Evolutionary conservation across 495 filamentous ascomycete genomes (phyloP).

Genomic region (Penicillium herquei): DNA sequence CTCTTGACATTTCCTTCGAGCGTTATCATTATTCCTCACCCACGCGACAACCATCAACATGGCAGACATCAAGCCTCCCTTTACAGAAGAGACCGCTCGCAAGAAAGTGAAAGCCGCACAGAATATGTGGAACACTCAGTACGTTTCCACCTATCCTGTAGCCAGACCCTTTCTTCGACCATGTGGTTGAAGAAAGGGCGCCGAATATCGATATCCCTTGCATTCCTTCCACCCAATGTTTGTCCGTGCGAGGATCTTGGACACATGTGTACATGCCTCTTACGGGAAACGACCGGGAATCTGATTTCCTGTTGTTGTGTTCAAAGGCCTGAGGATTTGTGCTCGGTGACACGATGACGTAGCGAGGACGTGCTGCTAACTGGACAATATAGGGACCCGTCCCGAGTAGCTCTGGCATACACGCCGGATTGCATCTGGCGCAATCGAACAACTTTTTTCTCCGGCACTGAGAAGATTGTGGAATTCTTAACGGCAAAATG

Average conservation of each 20-base stretch:
- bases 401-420: constrained; percentile 67
- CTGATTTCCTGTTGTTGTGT: neutral
- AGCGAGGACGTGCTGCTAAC: constrained; percentile 15
- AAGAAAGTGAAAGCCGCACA: constrained; percentile 86
- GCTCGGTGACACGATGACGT: constrained; percentile 7
- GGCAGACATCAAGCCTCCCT: constrained; percentile 68
- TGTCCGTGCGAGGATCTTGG: constrained; percentile 16
- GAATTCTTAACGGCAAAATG: constrained; percentile 76
- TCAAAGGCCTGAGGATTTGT: no score
- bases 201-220: constrained; percentile 26
- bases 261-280: constrained; percentile 6
- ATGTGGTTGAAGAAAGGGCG: constrained; percentile 23
- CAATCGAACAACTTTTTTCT: constrained; percentile 70
- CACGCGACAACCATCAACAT: constrained; percentile 25
- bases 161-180: constrained; percentile 5
- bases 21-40: neutral
- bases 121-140: constrained; percentile 82
- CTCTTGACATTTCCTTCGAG: neutral
- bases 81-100: constrained; percentile 69
- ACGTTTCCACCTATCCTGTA: constrained; percentile 15
- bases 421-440: constrained; percentile 80
- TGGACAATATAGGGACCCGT: constrained; percentile 51
- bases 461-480: constrained; percentile 66
- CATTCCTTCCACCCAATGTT: constrained; percentile 19
- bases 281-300: neutral